Percentiles rank a stretch among this genome's conserved stretches.
phyloP scores from a whole-genome alignment of 148 eudicot genomes.

The Pharnaceum exiguum region DNA sequence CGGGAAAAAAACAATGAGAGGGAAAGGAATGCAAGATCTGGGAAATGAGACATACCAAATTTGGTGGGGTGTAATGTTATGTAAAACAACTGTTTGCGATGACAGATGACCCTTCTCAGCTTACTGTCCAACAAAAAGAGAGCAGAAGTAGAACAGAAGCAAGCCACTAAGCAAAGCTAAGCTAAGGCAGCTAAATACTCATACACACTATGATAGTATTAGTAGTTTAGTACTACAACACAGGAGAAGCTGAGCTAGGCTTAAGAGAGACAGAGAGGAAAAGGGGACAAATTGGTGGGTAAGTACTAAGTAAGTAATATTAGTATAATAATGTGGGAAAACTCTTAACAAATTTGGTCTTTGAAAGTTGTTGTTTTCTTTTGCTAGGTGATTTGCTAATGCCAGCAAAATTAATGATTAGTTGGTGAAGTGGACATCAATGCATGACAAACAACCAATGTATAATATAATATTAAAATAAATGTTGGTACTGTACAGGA shows the following conservation, averaged over 20 bases:
- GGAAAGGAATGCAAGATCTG: slow-evolving; percentile 20
- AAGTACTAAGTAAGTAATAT: neutral
- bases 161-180: too few relatives aligned
- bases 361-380: neutral
- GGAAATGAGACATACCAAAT: neutral
- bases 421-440: slow-evolving; percentile 4
- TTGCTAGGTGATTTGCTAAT: neutral
- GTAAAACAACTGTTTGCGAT: slow-evolving; percentile 8
- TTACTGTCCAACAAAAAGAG: neutral
- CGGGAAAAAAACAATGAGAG: neutral
- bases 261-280: neutral
- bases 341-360: too few relatives aligned
- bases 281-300: slow-evolving; percentile 2
- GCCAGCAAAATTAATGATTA: slow-evolving; percentile 10
- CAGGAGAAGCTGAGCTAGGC: slow-evolving; percentile 7
- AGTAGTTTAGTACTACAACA: too few relatives aligned
- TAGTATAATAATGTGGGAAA: neutral
- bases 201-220: too few relatives aligned
- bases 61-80: neutral
- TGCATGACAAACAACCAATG: neutral
- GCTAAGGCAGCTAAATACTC: too few relatives aligned
- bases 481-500: neutral
- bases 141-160: slow-evolving; percentile 28
- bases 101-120: slow-evolving; percentile 11
- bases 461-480: neutral